Evolutionary conservation across 2,329 filamentous ascomycete genomes (phyloP).

Genomic region (Fusarium sterilihyphosum): DNA sequence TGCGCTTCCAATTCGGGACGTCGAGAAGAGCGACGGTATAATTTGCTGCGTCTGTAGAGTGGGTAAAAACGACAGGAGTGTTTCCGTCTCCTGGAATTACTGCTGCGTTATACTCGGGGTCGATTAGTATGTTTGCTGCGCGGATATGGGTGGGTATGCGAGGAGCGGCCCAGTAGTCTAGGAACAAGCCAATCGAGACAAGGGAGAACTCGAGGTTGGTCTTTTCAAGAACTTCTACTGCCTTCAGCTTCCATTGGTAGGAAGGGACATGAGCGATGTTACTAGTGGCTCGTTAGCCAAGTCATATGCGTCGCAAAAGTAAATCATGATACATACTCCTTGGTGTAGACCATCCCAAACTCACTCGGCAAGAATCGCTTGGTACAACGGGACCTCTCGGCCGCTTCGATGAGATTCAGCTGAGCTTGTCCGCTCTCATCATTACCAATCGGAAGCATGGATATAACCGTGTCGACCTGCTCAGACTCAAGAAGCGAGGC

Average conservation of each 20-base stretch:
- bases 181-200: not conserved
- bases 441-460: not conserved
- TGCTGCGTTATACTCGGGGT: not conserved
- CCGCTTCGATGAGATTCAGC: not conserved
- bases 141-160: not conserved
- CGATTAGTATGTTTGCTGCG: not conserved
- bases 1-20: not conserved
- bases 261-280: not conserved
- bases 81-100: not conserved
- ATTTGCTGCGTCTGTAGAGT: not conserved
- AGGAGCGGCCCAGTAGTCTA: not conserved
- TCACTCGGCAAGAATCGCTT: not conserved
- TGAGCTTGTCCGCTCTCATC: conserved; percentile 3
- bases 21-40: not conserved
- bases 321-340: not conserved
- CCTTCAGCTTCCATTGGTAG: not conserved
- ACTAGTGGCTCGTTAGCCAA: not conserved
- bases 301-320: fast-evolving
- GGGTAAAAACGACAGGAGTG: not conserved
- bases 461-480: not conserved
- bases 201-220: not conserved
- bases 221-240: not conserved
- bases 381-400: not conserved
- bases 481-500: not conserved
- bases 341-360: not conserved